phyloP scores from a whole-genome alignment of 1,284 basidiomycete species.

The Stereum hirsutum region DNA sequence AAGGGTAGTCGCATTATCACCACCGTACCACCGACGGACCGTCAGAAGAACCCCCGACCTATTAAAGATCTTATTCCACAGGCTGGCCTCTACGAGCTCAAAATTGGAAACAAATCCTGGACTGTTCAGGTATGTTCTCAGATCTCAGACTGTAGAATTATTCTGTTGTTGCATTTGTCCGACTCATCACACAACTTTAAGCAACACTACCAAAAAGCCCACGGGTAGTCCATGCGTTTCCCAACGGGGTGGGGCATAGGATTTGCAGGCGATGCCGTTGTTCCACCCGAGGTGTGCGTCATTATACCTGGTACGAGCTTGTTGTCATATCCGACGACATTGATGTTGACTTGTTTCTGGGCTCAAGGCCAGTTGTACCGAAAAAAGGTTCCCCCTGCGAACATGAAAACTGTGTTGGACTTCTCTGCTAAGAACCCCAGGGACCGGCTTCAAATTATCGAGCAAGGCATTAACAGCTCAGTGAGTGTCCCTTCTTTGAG shows the following conservation, averaged over 20 bases:
- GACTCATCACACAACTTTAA: no score
- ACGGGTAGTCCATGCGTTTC: no score
- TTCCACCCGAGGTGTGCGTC: no score
- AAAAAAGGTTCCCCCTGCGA: slow-evolving; percentile 29
- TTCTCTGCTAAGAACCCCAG: slow-evolving; percentile 33
- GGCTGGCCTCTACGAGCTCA: slow-evolving; percentile 21
- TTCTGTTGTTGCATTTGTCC: no score
- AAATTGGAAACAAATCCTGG: slow-evolving; percentile 19
- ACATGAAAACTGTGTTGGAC: slow-evolving; percentile 28
- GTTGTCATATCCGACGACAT: no score
- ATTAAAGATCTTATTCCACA: slow-evolving; percentile 15
- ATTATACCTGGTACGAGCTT: no score
- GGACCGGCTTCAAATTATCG: slow-evolving; percentile 26
- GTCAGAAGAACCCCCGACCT: slow-evolving; percentile 8
- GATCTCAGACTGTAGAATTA: no score
- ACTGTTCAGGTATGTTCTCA: slow-evolving; percentile 24
- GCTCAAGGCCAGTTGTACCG: slow-evolving; percentile 44
- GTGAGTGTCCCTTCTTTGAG: slow-evolving; percentile 11
- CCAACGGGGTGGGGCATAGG: no score
- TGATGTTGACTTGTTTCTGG: no score
- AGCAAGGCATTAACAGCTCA: slow-evolving; percentile 19
- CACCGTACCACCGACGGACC: slow-evolving; percentile 1
- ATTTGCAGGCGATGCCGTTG: no score
- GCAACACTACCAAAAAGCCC: no score
- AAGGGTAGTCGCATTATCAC: slow-evolving; percentile 7